Evolutionary conservation across 352 stramenopile genomes (phyloP).

Genomic region (Nothophytophthora sp.): DNA sequence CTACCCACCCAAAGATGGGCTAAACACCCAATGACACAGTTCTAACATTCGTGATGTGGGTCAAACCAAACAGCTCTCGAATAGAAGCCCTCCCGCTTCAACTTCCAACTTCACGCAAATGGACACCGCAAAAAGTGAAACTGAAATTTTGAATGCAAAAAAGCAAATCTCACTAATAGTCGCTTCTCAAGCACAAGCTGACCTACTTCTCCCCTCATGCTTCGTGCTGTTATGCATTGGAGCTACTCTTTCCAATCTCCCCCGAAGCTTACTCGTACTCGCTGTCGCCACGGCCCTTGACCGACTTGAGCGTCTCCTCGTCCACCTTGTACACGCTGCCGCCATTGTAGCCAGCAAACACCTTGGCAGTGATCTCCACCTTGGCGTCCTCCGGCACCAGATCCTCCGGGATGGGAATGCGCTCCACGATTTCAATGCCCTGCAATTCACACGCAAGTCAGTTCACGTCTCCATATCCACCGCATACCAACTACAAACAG

Average conservation of each 20-base stretch:
- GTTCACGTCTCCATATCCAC: constrained; percentile 1
- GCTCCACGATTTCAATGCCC: constrained; percentile 99
- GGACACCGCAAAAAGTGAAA: constrained; percentile 5
- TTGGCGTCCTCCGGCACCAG: constrained; percentile 97
- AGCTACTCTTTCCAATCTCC: too few relatives aligned
- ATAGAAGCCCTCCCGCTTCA: too few relatives aligned
- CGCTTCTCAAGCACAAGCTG: constrained; percentile 6
- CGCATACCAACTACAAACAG: not conserved
- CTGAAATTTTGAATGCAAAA: constrained; percentile 11
- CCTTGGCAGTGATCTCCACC: constrained; percentile 99
- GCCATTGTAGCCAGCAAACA: constrained; percentile 89
- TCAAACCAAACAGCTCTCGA: too few relatives aligned
- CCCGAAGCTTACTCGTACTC: constrained; percentile 68
- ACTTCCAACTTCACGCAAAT: too few relatives aligned
- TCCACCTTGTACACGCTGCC: constrained; percentile 94
- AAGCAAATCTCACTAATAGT: constrained; percentile 4
- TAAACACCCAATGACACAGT: too few relatives aligned
- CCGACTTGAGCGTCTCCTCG: constrained; percentile 91
- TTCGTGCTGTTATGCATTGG: too few relatives aligned
- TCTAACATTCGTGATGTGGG: too few relatives aligned
- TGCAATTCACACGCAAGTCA: constrained; percentile 20
- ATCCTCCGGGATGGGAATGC: constrained; percentile 97
- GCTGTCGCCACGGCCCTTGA: constrained; percentile 88
- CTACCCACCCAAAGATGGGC: not conserved
- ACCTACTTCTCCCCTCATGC: too few relatives aligned